Evolutionary conservation across 345 rosid genomes (phyloP).

Genomic region (Excoecaria agallocha): DNA sequence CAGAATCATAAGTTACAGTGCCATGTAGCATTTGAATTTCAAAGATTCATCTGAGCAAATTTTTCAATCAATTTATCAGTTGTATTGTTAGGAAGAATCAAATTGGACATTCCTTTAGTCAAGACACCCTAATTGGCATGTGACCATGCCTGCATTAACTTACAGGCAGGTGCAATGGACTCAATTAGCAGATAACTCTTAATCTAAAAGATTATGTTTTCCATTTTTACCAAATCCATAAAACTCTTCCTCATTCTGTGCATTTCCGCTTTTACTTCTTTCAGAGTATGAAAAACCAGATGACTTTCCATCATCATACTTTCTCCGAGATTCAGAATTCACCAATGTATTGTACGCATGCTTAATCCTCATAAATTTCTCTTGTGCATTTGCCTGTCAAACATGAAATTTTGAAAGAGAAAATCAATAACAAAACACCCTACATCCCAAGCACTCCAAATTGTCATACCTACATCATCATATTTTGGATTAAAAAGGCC

Average conservation of each 20-base stretch:
- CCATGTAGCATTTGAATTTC: background rate
- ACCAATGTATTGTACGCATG: constrained; percentile 64
- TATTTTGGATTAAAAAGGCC: background rate
- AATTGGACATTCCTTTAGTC: background rate
- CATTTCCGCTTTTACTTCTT: constrained; percentile 33
- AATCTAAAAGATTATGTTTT: constrained; percentile 15
- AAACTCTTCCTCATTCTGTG: constrained; percentile 66
- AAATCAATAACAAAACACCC: background rate
- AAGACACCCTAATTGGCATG: background rate
- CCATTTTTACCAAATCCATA: constrained; percentile 78
- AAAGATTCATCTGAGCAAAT: background rate
- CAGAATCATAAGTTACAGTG: background rate
- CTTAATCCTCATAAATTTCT: constrained; percentile 59
- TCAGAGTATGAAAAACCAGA: constrained; percentile 63
- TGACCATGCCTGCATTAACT: background rate
- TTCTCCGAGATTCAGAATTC: constrained; percentile 63
- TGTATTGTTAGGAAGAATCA: background rate
- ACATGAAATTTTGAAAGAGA: constrained; percentile 19
- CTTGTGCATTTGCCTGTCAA: constrained; percentile 73
- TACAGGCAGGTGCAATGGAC: constrained; percentile 1
- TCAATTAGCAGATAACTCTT: background rate
- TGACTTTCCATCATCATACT: constrained; percentile 44
- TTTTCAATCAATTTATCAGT: background rate
- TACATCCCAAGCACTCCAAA: background rate
- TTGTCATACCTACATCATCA: background rate